These are phyloP conservation scores for Fusarium circinatum DNA, from an alignment of 2,329 filamentous ascomycete species.

Conservation along the genomic window DNA sequence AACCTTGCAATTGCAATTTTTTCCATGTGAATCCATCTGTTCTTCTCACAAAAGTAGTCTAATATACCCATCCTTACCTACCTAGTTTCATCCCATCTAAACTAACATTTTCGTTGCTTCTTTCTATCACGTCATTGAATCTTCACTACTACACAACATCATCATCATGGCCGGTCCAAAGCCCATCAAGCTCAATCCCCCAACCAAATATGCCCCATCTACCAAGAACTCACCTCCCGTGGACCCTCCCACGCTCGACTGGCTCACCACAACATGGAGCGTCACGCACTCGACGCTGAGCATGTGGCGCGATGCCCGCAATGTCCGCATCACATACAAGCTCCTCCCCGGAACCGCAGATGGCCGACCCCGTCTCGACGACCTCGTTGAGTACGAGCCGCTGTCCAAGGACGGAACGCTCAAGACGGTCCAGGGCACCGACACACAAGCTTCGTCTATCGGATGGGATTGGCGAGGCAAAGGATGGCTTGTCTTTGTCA, in stretches of 20 bases:
- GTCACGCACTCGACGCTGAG: slow-evolving; percentile 80
- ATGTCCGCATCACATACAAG: slow-evolving; percentile 82
- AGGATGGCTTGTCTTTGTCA: slow-evolving; percentile 77
- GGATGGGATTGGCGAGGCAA: slow-evolving; percentile 82
- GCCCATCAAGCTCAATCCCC: slow-evolving; percentile 47
- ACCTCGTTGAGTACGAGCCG: slow-evolving; percentile 77
- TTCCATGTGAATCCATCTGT: slow-evolving; percentile 5
- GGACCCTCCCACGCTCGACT: slow-evolving; percentile 61
- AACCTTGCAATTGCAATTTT: background rate
- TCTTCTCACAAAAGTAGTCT: background rate
- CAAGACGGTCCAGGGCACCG: slow-evolving; percentile 73
- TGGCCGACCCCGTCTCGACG: slow-evolving; percentile 67
- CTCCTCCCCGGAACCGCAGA: slow-evolving; percentile 56
- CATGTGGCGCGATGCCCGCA: slow-evolving; percentile 84
- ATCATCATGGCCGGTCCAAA: slow-evolving; percentile 30
- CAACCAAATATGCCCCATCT: slow-evolving; percentile 60
- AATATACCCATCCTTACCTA: background rate
- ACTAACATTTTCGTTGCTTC: background rate
- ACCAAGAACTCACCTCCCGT: slow-evolving; percentile 45
- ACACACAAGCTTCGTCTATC: slow-evolving; percentile 57
- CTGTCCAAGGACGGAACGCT: slow-evolving; percentile 58
- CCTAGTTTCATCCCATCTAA: background rate
- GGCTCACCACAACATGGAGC: slow-evolving; percentile 74
- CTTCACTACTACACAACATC: background rate
- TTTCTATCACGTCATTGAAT: background rate